Conservation (phyloP, 1,284 basidiomycete genomes). For the Tilletia setariae region DNA sequence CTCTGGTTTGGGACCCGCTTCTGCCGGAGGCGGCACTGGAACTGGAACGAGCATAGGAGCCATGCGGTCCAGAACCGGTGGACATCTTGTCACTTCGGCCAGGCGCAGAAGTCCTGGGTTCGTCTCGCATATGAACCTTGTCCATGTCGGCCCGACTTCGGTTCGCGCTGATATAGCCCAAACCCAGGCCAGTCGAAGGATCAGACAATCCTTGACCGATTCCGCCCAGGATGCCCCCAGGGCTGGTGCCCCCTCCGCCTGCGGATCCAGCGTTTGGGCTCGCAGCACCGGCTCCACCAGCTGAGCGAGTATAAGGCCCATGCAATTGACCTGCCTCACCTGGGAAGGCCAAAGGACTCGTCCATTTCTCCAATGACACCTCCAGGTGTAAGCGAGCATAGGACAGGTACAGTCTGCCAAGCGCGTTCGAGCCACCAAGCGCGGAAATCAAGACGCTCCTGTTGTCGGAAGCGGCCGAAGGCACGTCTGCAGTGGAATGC, state of each 20-base stretch:
- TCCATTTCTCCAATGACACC: constrained; percentile 8
- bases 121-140: too few species aligned
- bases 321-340: constrained; percentile 3
- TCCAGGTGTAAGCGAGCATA: constrained; percentile 9
- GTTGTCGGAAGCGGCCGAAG: too few species aligned
- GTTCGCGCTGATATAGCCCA: neutral
- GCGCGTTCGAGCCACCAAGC: constrained; percentile 5
- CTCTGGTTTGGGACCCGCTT: neutral
- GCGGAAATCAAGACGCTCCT: neutral
- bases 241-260: neutral
- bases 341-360: constrained; percentile 9
- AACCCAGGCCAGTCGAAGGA: neutral
- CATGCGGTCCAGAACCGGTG: neutral
- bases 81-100: too few species aligned
- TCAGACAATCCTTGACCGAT: too few species aligned
- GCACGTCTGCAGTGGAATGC: too few species aligned
- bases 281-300: neutral
- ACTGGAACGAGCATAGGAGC: neutral
- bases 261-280: neutral
- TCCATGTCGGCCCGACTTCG: too few species aligned
- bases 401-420: constrained; percentile 5
- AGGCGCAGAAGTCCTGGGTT: too few species aligned
- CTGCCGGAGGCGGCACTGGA: neutral
- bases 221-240: neutral
- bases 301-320: neutral